Conservation (phyloP, 1,284 basidiomycete genomes). For the Tylopilus sp. region DNA sequence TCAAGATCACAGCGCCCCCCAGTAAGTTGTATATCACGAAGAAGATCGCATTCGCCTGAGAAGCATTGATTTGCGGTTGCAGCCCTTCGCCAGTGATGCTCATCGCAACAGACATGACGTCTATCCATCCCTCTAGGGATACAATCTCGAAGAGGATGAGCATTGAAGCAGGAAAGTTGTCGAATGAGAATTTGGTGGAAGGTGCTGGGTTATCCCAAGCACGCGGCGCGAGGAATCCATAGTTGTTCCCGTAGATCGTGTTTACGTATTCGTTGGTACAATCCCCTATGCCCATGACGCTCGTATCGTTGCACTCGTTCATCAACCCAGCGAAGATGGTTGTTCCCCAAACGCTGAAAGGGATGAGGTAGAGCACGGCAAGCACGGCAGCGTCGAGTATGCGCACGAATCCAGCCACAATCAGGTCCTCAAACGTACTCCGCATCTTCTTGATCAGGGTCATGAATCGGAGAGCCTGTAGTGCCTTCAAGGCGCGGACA, state of each 20-base stretch:
- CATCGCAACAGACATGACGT: conserved; percentile 84
- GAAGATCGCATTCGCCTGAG: conserved; percentile 85
- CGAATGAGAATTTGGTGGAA: conserved; percentile 88
- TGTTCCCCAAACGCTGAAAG: conserved; percentile 95
- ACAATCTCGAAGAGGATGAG: conserved; percentile 97
- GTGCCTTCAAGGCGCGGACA: conserved; percentile 84
- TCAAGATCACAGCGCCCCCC: conserved; percentile 87
- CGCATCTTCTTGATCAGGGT: conserved; percentile 87
- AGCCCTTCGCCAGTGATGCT: conserved; percentile 67
- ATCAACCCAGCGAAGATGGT: conserved; percentile 90
- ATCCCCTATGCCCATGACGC: conserved; percentile 51
- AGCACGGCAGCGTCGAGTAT: conserved; percentile 91
- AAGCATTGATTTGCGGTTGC: conserved; percentile 71
- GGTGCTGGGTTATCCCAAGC: conserved; percentile 87
- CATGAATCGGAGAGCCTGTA: conserved; percentile 87
- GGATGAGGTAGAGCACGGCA: conserved; percentile 94
- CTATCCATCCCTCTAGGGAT: conserved; percentile 93
- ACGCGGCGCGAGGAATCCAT: conserved; percentile 75
- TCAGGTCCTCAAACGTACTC: conserved; percentile 84
- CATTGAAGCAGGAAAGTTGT: conserved; percentile 81
- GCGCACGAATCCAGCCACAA: conserved; percentile 85
- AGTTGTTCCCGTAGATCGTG: conserved; percentile 50
- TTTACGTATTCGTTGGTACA: conserved; percentile 80
- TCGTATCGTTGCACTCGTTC: conserved; percentile 81
- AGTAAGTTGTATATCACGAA: conserved; percentile 92